Evolutionary conservation across 192 early-diverging fungal genomes (phyloP), one percentile per base, ranked within the genome.

Genomic region (Entomortierella parvispora): DNA sequence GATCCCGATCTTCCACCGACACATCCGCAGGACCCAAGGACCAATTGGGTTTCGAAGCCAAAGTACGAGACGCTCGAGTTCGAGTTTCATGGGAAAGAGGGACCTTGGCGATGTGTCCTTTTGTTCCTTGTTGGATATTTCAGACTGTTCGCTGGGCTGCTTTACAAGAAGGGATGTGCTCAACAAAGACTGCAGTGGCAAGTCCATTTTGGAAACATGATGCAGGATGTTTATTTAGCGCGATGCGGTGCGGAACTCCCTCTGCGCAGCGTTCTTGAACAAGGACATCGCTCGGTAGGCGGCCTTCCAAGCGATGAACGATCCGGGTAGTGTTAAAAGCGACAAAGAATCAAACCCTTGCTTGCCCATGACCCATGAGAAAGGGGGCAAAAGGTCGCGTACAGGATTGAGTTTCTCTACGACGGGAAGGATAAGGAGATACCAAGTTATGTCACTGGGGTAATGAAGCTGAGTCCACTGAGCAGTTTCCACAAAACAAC

Each of bases 111-210:
- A 50, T n/a, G 65, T 76, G 25, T 66, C 51, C 23, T 56, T 42
- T 23, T 65, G 67, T 61, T 22, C 60, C 37, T 10, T 76, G n/a
- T 53, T 48, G 25, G 46, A 50, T 10, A 15, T 31, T 34, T 76
- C 71, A 31, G 26, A 33, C 58, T 3, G 66, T 76, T 50, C 55
- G 66, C 8, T 32, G 20, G 11, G 71, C 59, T 20, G 67, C 28
- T 44, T 32, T 57, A 14, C 45, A 42, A 18, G 71, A 76, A 20
- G 71, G 71, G 20, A 37, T 76, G 1, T 22, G 23, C 45, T 66
- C 32, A 76, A 66, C 29, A 76, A 68, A 46, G 71, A 76, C 22
- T 67, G 66, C 46, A 76, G 67, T 62, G 71, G 71, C 12, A 34
- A 62, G 18, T 53, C 71, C n/a, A 67, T 65, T 15, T 28, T 76